These are phyloP conservation scores for Viridothelium virens DNA, from an alignment of 495 filamentous ascomycete genomes.

Conservation along the genomic window DNA sequence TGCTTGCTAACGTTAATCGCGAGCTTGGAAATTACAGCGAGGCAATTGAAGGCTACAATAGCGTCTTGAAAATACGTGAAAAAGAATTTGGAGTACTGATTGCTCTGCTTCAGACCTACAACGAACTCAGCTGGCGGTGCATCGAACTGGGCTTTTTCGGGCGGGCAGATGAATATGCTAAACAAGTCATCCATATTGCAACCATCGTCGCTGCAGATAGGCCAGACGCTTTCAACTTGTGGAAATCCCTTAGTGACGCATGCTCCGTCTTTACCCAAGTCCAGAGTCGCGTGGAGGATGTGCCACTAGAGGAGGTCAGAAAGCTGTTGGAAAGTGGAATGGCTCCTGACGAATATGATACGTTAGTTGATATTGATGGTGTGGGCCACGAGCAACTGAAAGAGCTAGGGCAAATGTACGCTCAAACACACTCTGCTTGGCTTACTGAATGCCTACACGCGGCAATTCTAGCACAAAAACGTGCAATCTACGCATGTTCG, in stretches of 20 bases:
- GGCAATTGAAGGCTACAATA: conserved; percentile 65
- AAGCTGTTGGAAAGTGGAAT: conserved; percentile 42
- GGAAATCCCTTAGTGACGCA: conserved; percentile 89
- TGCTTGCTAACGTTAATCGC: conserved; percentile 90
- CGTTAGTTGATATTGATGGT: conserved; percentile 63
- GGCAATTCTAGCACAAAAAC: conserved; percentile 77
- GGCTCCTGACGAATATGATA: conserved; percentile 44
- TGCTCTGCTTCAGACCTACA: conserved; percentile 74
- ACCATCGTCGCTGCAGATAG: conserved; percentile 43
- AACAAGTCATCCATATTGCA: conserved; percentile 50
- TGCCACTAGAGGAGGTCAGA: conserved; percentile 50
- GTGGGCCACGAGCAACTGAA: conserved; percentile 48
- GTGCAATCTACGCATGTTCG: conserved; percentile 63
- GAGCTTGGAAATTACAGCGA: conserved; percentile 85
- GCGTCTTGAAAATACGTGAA: conserved; percentile 56
- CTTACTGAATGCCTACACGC: conserved; percentile 46
- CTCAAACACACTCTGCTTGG: neutral
- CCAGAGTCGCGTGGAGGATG: conserved; percentile 50
- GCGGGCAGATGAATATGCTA: conserved; percentile 60
- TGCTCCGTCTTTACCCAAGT: conserved; percentile 74
- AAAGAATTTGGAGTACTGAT: conserved; percentile 79
- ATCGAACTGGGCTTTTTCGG: conserved; percentile 78
- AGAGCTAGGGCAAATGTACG: neutral
- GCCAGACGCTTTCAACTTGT: conserved; percentile 78
- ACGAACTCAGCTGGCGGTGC: conserved; percentile 69